A percentile compares a stretch with the other conserved stretches of the same genome.
Conservation (phyloP, 2,329 filamentous ascomycete species). For the Bertia moriformis region DNA sequence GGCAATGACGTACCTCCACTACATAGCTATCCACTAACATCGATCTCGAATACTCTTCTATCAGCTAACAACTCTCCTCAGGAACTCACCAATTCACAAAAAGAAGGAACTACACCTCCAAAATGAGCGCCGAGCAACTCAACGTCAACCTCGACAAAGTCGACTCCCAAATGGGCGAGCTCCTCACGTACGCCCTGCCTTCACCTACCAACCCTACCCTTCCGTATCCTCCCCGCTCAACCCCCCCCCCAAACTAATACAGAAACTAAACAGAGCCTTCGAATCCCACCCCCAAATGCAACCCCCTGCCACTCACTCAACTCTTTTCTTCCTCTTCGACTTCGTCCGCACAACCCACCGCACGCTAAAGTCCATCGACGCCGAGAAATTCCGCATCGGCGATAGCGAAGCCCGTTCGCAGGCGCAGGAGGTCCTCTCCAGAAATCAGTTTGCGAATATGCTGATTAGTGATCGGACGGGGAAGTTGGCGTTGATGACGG, state of each 20-base stretch:
- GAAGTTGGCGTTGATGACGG: slow-evolving; percentile 13
- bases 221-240: too few species aligned
- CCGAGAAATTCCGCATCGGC: slow-evolving; percentile 8
- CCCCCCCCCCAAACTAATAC: too few species aligned
- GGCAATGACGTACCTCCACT: too few species aligned
- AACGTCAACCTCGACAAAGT: not conserved
- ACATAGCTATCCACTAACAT: too few species aligned
- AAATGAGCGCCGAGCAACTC: not conserved
- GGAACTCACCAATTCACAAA: not conserved
- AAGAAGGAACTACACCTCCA: not conserved
- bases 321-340: slow-evolving; percentile 7
- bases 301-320: slow-evolving; percentile 3
- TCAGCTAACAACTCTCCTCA: not conserved
- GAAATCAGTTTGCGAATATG: slow-evolving; percentile 11
- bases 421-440: slow-evolving; percentile 10
- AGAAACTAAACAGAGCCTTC: not conserved
- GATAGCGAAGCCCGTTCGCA: slow-evolving; percentile 5
- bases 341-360: slow-evolving; percentile 4
- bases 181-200: not conserved
- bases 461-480: slow-evolving; percentile 13
- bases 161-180: not conserved
- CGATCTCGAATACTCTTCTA: not conserved
- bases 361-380: slow-evolving; percentile 10
- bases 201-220: not conserved
- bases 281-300: not conserved